Base-by-base conservation (phyloP, 805 yeast species). In the Ogataea ganodermae region DNA sequence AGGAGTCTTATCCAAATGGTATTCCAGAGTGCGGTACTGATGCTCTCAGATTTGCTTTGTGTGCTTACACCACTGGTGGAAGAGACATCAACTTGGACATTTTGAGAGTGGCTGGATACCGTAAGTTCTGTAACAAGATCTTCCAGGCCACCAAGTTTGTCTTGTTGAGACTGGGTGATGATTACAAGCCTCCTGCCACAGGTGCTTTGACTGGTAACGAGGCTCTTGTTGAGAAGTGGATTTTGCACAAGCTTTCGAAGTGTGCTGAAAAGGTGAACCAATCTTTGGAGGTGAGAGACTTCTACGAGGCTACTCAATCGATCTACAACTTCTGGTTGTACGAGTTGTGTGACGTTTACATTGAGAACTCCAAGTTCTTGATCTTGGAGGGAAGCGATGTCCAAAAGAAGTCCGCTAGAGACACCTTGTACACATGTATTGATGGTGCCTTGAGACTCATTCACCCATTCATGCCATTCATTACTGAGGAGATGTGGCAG, bases 11-110 rank as follows among this genome's bases (percentile, higher is more conserved):
- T 77, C 99, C 99, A 56, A 83, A 84, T 59, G 99, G 99, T 75
- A 91, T 92, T 58, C 97, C 98, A 48, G 96, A 94, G 75, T 94
- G 99, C 80, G 99, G 99, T 76, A 91, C 98, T 42, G 99, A 94
- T 71, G 99, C 99, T 37, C 75, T 94, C 74, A 84, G 99, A 75
- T 94, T 94, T 67, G 98, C 99, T 32, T 80, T 92, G 57, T 94
- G 98, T 80, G 97, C 97, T 44, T 94, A 92, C 77, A 86, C 96
- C 44, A 92, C 98, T 41, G 99, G 99, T 74, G 98, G 97, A 61
- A 84, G 98, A 73, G 99, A 94, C 65, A 94, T 94, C 69, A 94
- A 94, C 74, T 78, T 94, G 67, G 97, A 94, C 67, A 90, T 94
- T 60, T 75, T 89, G 68, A 86, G 98, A 74, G 97, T 94, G 58